A percentile compares a stretch with the other conserved stretches of the same genome.
These are phyloP conservation scores for Harringtonia aguacate DNA, from an alignment of 2,329 filamentous ascomycete species.

Conservation along the genomic window DNA sequence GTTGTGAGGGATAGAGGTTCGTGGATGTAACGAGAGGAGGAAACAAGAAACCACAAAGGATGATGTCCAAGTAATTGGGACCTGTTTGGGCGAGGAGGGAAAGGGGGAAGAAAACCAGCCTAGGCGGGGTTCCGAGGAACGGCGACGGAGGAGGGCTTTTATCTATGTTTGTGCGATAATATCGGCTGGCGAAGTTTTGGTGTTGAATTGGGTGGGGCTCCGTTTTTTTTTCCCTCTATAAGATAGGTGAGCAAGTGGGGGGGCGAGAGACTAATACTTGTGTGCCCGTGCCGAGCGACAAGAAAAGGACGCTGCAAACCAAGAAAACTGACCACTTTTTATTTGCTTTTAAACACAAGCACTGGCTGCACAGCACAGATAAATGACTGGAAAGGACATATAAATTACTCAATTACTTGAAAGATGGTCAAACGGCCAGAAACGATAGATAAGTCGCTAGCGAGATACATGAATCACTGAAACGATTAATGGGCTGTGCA, in stretches of 20 bases:
- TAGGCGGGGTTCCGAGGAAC: constrained; percentile 2
- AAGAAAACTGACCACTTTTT: constrained; percentile 3
- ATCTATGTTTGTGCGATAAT: constrained; percentile 5
- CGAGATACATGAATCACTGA: too few relatives aligned
- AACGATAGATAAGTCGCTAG: too few relatives aligned
- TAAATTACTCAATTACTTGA: too few relatives aligned
- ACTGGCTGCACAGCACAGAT: too few relatives aligned
- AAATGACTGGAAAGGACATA: too few relatives aligned
- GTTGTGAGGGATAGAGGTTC: not conserved
- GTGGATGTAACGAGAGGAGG: not conserved
- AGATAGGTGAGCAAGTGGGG: constrained; percentile 10
- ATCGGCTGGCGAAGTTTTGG: constrained; percentile 6
- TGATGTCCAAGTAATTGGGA: not conserved
- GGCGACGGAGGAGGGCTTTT: constrained; percentile 5
- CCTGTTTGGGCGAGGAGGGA: not conserved
- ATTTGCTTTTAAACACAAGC: too few relatives aligned
- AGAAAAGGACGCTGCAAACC: not conserved
- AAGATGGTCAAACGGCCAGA: too few relatives aligned
- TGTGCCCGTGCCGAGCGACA: not conserved
- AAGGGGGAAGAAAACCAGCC: not conserved
- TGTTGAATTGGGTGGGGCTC: not conserved
- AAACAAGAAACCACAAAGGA: not conserved
- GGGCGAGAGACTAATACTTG: too few relatives aligned
- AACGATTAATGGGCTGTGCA: too few relatives aligned
- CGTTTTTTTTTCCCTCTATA: constrained; percentile 4